Base-by-base conservation (phyloP, 192 early-diverging fungal genomes). In the Diversispora epigaea region DNA sequence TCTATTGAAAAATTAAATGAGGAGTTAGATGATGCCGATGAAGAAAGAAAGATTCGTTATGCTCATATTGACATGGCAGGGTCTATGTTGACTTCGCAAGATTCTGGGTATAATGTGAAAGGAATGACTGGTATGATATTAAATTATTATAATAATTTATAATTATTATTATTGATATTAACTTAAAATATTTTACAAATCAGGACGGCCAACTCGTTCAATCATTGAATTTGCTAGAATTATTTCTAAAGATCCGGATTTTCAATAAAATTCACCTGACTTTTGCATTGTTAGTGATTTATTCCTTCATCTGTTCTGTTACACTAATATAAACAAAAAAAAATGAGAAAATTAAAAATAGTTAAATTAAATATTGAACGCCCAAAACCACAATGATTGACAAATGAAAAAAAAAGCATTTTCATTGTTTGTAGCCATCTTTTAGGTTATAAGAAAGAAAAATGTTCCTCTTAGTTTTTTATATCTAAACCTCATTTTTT, bases 41-140 rank as follows among this genome's bases (percentile, higher is more conserved):
- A 82, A 1, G 76, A 77, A 32, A 69, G 77, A 19, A 70, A 79
- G 56, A 84, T 88, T 8, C 73, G 82, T 32, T 93, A 88, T 88
- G 89, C 92, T 0, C 92, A 91, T 78, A 81, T 93, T 78, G 93
- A 96, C 83, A 97, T 96, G 80, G 94, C 95, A 0, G 94, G 94
- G 21, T 89, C 92, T 5, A 96, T 95, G 95, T 87, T 93, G 69
- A 85, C 83, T 7, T 80, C 82, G n/a, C 76, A 78, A 6, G 85
- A 78, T 40, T 69, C 77, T 25, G 93, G 87, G 0, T 90, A 92
- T 76, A 80, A 91, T 64, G 80, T 83, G 62, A 86, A 89, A 77
- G 95, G 94, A 58, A 94, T 95, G 94, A 92, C 89, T 15, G 87
- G 88, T 86, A 80, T 76, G 71, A 32, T 32, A 32, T 1, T 32